A percentile compares a stretch with the other conserved stretches of the same genome.
Evolutionary conservation across 441 rosid genomes (phyloP).

Genomic region (California macrophylla): DNA sequence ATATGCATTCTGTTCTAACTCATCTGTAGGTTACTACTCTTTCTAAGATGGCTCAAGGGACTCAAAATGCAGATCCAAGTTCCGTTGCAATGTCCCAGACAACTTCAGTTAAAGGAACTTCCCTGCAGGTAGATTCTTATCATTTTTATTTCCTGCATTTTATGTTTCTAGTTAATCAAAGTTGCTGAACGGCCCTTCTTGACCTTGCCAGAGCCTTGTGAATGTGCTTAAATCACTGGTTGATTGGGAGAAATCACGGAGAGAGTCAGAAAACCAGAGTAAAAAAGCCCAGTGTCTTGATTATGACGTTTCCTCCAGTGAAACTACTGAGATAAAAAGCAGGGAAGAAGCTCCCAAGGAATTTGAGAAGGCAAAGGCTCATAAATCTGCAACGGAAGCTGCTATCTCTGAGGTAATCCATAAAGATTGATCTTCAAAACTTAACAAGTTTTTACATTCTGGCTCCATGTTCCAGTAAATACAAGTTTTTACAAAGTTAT

Average conservation of each 20-base stretch:
- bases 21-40: conserved; percentile 67
- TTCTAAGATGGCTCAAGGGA: conserved; percentile 92
- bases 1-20: conserved; percentile 18
- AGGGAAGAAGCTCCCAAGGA: conserved; percentile 66
- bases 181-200: conserved; percentile 22
- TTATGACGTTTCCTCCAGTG: no score
- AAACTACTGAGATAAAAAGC: no score
- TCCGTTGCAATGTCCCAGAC: conserved; percentile 65
- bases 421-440: conserved; percentile 4
- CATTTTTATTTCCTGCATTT: conserved; percentile 13
- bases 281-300: conserved; percentile 35
- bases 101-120: conserved; percentile 71
- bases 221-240: conserved; percentile 84
- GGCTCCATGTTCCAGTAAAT: no score
- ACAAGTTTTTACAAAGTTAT: no score
- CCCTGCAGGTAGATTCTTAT: conserved; percentile 68
- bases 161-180: conserved; percentile 17
- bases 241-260: conserved; percentile 84
- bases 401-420: conserved; percentile 72
- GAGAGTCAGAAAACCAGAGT: conserved; percentile 38
- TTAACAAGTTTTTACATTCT: no score
- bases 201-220: conserved; percentile 71
- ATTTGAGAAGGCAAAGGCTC: conserved; percentile 91
- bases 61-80: conserved; percentile 78
- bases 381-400: conserved; percentile 91